A percentile compares a stretch with the other conserved stretches of the same genome.
Evolutionary conservation across 768 basidiomycete species (phyloP).

Genomic region (Suillus discolor): DNA sequence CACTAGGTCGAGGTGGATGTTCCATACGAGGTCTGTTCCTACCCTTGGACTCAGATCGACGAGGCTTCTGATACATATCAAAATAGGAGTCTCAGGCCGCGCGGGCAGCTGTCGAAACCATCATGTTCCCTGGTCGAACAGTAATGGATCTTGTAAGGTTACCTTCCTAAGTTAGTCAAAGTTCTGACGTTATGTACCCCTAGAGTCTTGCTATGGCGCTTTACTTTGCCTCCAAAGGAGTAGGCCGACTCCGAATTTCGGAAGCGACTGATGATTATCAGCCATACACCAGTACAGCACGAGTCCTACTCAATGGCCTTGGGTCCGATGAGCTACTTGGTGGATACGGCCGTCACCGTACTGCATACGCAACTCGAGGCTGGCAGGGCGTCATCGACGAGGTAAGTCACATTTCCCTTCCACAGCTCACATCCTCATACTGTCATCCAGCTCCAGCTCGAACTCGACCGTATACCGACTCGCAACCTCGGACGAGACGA

Average conservation of each 20-base stretch:
- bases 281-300: constrained; percentile 72
- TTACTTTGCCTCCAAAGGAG: constrained; percentile 88
- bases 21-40: constrained; percentile 62
- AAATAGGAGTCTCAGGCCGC: constrained; percentile 67
- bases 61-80: constrained; percentile 12
- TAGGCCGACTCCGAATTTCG: constrained; percentile 54
- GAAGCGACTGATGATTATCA: constrained; percentile 32
- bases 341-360: constrained; percentile 89
- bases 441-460: constrained; percentile 73
- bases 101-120: constrained; percentile 55
- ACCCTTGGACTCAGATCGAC: not conserved
- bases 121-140: constrained; percentile 80
- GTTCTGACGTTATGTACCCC: constrained; percentile 7
- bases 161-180: not conserved
- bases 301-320: constrained; percentile 86
- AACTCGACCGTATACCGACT: constrained; percentile 83
- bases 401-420: constrained; percentile 43
- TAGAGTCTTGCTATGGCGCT: constrained; percentile 92
- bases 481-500: constrained; percentile 96
- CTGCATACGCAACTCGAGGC: constrained; percentile 64
- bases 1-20: constrained; percentile 85
- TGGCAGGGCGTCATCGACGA: constrained; percentile 83
- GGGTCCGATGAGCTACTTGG: constrained; percentile 96
- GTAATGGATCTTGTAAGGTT: constrained; percentile 86
- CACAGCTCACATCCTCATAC: not conserved